Base-by-base conservation (phyloP, 768 basidiomycete species). In the Tephrocybe sp. region DNA sequence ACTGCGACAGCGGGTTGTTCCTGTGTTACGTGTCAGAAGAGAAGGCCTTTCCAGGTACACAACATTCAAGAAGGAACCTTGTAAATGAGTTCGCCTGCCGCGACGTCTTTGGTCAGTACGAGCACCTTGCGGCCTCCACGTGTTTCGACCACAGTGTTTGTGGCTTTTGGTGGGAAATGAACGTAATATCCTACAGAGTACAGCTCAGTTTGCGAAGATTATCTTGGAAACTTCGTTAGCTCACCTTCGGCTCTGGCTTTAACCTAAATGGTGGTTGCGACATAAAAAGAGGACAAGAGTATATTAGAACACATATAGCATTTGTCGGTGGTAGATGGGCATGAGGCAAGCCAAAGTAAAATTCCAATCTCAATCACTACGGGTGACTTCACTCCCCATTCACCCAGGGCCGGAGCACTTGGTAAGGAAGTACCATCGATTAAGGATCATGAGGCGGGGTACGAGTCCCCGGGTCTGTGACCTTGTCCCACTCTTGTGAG, bases 401-500 rank as follows among this genome's bases (percentile, higher is more conserved):
- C 46, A 57, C 45, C 54, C 49, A 39, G 39, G 55, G 53, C 47
- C 49, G 43, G 39, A 56, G 53, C 47, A 26, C 34, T 47, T 47
- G 51, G 39, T 30, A 31, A 47, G 48, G 35, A 49, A 28, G 26
- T 48, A 42, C 16, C 46, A 54, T 51, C 27, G 49, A 43, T 58
- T 51, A n/a, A n/a, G n/a, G n/a, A n/a, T n/a, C n/a, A 63, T 57
- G 61, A 66, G 51, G 72, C 73, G 55, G 79, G 43, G 77, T 74
- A 54, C 76, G 77, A 49, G 75, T 72, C 52, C 81, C 87, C 40
- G 87, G 78, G 64, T 92, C 88, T 58, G 89, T 89, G 72, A 93
- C 69, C 58, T 77, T 86, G 71, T 93, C 91, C 91, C 90, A 93
- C 66, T 92, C 91, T 70, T 90, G 89, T 43, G 91, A 93, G 34